Percentiles rank a stretch among this genome's conserved stretches.
Conservation (phyloP, 208 protist species). For the Trypanosoma lewisi region DNA sequence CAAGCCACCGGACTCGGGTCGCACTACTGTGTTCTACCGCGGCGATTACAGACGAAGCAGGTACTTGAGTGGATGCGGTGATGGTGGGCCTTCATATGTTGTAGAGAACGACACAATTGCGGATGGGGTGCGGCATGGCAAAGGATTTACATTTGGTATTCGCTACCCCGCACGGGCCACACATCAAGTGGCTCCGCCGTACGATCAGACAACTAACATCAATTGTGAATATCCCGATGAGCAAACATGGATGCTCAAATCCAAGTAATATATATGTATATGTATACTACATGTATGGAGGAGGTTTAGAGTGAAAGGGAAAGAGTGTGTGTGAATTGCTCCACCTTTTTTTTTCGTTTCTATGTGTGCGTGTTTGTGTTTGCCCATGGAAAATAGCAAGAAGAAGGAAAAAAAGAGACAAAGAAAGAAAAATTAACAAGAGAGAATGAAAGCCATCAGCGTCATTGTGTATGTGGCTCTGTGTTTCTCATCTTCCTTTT, state of each 20-base stretch:
- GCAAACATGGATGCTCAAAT: constrained; percentile 48
- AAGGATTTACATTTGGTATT: constrained; percentile 71
- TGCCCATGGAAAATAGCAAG: background rate
- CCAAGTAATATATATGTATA: constrained; percentile 21
- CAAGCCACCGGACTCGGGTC: constrained; percentile 1
- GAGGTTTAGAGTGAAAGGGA: background rate
- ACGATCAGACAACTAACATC: constrained; percentile 71
- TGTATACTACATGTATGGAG: background rate
- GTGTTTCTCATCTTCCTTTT: constrained; percentile 20
- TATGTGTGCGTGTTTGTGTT: background rate
- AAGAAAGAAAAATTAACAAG: background rate
- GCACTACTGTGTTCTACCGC: constrained; percentile 60
- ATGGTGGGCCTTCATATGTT: constrained; percentile 11
- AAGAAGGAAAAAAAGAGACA: constrained; percentile 10
- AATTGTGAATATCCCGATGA: constrained; percentile 82
- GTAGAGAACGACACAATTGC: constrained; percentile 26
- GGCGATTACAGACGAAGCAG: constrained; percentile 33
- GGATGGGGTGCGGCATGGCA: constrained; percentile 18
- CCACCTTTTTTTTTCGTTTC: too few species aligned
- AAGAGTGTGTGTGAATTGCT: background rate
- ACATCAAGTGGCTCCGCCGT: constrained; percentile 62
- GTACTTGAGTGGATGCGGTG: background rate
- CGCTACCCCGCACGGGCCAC: constrained; percentile 77
- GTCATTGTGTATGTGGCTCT: too few species aligned
- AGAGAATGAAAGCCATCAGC: too few species aligned